A percentile compares a stretch with the other conserved stretches of the same genome.
phyloP scores from a whole-genome alignment of 139 green algal species.

The Pleodorina starrii region DNA sequence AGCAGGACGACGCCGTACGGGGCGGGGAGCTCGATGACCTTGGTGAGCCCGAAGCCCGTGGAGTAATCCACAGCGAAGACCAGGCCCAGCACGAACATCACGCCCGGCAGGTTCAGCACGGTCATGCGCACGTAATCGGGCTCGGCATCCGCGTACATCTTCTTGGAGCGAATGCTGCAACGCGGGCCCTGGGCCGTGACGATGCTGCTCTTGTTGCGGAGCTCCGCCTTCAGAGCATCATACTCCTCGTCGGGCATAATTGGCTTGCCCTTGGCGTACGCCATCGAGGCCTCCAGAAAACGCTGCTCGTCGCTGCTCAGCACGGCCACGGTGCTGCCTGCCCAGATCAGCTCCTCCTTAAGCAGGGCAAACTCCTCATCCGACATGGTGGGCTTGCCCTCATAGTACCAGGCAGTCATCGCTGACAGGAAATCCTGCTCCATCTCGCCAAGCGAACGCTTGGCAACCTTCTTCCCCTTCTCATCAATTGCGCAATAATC shows the following conservation, averaged over 20 bases:
- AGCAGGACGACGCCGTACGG: constrained; percentile 86
- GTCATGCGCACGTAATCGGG: constrained; percentile 90
- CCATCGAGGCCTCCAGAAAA: constrained; percentile 89
- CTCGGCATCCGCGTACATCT: constrained; percentile 82
- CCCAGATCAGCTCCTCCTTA: constrained; percentile 92
- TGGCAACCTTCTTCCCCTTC: constrained; percentile 59
- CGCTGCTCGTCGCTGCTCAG: constrained; percentile 81
- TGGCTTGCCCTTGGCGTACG: constrained; percentile 76
- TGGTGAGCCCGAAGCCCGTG: constrained; percentile 87
- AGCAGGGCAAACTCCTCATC: constrained; percentile 91
- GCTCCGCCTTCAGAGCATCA: constrained; percentile 81
- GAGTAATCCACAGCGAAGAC: constrained; percentile 91
- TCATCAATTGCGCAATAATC: constrained; percentile 71
- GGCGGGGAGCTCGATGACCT: constrained; percentile 83
- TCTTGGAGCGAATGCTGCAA: constrained; percentile 76
- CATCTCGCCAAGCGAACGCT: constrained; percentile 85
- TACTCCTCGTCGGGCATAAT: constrained; percentile 91
- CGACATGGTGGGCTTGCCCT: constrained; percentile 79
- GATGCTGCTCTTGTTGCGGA: constrained; percentile 72
- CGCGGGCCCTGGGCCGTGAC: constrained; percentile 61
- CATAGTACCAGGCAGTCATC: constrained; percentile 74
- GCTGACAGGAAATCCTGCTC: constrained; percentile 90
- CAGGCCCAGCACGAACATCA: constrained; percentile 77
- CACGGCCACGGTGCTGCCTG: constrained; percentile 82
- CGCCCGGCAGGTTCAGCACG: constrained; percentile 88